Conservation (phyloP, 2,329 filamentous ascomycete genomes). For the Penicillium sp. region DNA sequence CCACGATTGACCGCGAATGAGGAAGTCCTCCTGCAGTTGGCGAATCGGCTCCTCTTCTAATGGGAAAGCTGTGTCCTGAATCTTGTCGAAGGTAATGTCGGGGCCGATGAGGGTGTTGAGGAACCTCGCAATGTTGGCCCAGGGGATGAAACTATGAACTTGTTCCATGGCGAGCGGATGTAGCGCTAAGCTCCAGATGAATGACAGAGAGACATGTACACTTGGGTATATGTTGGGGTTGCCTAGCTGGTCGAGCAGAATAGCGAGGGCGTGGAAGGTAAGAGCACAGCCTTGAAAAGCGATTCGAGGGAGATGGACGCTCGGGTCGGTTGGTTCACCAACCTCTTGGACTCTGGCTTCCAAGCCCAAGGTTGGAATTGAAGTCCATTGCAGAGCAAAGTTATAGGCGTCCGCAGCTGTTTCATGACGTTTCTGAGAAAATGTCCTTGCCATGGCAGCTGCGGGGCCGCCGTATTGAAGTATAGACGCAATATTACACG, state of each 20-base stretch:
- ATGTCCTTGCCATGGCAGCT: conserved; percentile 31
- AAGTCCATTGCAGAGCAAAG: conserved; percentile 25
- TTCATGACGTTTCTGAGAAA: conserved; percentile 22
- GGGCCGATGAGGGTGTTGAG: conserved; percentile 55
- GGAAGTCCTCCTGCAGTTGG: conserved; percentile 62
- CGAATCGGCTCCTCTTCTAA: conserved; percentile 42
- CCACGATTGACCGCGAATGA: conserved; percentile 59
- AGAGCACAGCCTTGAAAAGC: conserved; percentile 45
- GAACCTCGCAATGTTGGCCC: conserved; percentile 53
- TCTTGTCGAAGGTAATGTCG: conserved; percentile 37
- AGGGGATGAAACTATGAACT: conserved; percentile 52
- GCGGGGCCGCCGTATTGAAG: conserved; percentile 56
- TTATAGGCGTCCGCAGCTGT: conserved; percentile 14
- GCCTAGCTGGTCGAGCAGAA: conserved; percentile 50
- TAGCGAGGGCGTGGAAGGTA: conserved; percentile 45
- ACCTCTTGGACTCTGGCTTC: neutral
- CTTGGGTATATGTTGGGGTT: conserved; percentile 57
- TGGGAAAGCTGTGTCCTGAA: conserved; percentile 47
- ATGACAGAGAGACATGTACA: conserved; percentile 58
- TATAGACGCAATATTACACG: conserved; percentile 58
- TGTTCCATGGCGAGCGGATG: conserved; percentile 41
- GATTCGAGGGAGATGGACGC: conserved; percentile 26
- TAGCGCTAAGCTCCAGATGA: conserved; percentile 50
- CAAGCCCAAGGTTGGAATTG: neutral
- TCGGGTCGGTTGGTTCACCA: neutral